Conservation (phyloP, 176 grass and related monocot genomes). For the Triticum urartu region DNA sequence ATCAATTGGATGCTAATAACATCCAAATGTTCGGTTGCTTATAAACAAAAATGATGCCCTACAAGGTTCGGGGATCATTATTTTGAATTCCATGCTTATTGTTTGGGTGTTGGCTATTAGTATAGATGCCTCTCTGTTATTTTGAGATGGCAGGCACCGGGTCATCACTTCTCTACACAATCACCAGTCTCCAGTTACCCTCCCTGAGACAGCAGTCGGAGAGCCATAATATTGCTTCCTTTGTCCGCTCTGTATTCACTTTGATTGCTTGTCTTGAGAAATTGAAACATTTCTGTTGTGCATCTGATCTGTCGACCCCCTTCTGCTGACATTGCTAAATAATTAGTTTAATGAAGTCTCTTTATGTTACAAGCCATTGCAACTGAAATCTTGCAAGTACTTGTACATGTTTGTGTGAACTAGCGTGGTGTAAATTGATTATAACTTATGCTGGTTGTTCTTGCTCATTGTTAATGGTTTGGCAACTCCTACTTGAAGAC, state of each 20-base stretch:
- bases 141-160: not conserved
- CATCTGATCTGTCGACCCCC: not conserved
- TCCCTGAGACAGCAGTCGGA: not conserved
- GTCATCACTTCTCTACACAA: not conserved
- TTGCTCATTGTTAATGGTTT: constrained; percentile 25
- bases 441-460: not conserved
- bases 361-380: not conserved
- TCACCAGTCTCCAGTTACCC: not conserved
- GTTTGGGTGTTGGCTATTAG: not conserved
- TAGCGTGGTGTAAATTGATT: not conserved
- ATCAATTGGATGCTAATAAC: constrained; percentile 1
- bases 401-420: not conserved
- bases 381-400: constrained; percentile 7
- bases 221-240: not conserved
- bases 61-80: not conserved
- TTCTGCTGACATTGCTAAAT: not conserved
- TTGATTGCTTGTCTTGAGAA: not conserved
- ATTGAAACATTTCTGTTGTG: not conserved
- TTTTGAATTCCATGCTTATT: constrained; percentile 16
- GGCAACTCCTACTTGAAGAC: not conserved
- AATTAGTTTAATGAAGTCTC: not conserved
- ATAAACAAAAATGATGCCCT: not conserved
- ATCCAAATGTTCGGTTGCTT: not conserved
- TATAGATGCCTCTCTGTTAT: not conserved
- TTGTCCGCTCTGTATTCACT: not conserved